phyloP scores from a whole-genome alignment of 148 eudicot genomes.

The Selenicereus undatus region DNA sequence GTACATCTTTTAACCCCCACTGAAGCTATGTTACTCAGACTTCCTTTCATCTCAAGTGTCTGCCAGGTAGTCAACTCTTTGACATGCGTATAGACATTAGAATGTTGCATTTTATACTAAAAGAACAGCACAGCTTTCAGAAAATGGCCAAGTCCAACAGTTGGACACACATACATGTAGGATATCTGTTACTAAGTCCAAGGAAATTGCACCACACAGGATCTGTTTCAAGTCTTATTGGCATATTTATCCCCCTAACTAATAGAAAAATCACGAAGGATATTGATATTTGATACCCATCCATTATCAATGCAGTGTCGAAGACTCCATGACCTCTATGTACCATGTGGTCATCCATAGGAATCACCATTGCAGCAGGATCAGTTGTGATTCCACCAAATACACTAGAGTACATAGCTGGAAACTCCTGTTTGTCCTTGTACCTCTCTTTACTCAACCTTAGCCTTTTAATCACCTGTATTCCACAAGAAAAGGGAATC shows the following conservation, averaged over 20 bases:
- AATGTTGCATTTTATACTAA: neutral
- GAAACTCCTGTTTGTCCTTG: slow-evolving; percentile 48
- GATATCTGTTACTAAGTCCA: neutral
- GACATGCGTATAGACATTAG: neutral
- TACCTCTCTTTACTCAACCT: slow-evolving; percentile 39
- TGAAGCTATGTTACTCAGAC: too few relatives aligned
- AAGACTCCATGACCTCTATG: slow-evolving; percentile 96
- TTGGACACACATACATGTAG: neutral
- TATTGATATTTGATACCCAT: slow-evolving; percentile 43
- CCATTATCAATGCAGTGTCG: slow-evolving; percentile 66
- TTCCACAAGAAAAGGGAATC: neutral
- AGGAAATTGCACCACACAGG: neutral
- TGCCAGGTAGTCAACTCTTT: neutral
- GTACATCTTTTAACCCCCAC: too few relatives aligned
- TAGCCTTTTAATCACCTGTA: slow-evolving; percentile 57
- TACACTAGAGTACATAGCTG: slow-evolving; percentile 85
- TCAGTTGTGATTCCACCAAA: slow-evolving; percentile 80
- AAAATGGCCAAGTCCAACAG: neutral
- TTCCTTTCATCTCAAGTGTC: neutral
- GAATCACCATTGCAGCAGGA: slow-evolving; percentile 78
- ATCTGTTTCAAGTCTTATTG: neutral
- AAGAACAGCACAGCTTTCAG: neutral
- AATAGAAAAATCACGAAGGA: neutral
- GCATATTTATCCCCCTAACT: neutral
- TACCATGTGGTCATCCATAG: slow-evolving; percentile 95